phyloP scores from a whole-genome alignment of 23 red algal genomes.

The Gracilariopsis chorda region DNA sequence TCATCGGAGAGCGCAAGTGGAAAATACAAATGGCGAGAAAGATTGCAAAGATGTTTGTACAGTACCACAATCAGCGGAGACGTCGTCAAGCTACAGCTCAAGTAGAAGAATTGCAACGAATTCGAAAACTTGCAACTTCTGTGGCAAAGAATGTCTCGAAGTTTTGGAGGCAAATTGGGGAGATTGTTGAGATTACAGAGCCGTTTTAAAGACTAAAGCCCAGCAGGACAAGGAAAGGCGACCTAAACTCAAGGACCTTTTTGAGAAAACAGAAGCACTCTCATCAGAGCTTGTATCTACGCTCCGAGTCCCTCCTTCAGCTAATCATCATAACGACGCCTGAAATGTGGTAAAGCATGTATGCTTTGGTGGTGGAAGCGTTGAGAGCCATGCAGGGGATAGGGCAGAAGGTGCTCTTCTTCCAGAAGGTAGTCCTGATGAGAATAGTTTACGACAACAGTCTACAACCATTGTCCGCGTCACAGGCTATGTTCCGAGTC shows the following conservation, averaged over 20 bases:
- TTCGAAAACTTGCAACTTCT: slow-evolving; percentile 22
- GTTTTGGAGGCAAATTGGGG: slow-evolving; percentile 84
- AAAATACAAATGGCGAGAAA: slow-evolving; percentile 71
- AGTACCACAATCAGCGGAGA: slow-evolving; percentile 43
- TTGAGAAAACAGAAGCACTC: slow-evolving; percentile 58
- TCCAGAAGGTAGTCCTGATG: not conserved
- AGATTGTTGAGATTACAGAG: slow-evolving; percentile 49
- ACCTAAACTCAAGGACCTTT: slow-evolving; percentile 45
- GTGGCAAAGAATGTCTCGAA: slow-evolving; percentile 75
- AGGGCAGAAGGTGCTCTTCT: not conserved
- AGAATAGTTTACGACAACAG: not conserved
- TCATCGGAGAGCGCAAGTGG: slow-evolving; percentile 87
- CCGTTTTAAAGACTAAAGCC: slow-evolving; percentile 15
- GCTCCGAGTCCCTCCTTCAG: not conserved
- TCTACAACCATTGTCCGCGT: not conserved
- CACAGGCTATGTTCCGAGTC: not conserved
- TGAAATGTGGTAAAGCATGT: slow-evolving; percentile 13
- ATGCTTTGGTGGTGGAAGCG: not conserved
- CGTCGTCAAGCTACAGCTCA: slow-evolving; percentile 33
- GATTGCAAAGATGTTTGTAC: slow-evolving; percentile 46
- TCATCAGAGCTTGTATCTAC: slow-evolving; percentile 34
- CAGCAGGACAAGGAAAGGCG: slow-evolving; percentile 22
- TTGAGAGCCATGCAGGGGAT: not conserved
- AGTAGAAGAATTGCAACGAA: slow-evolving; percentile 46
- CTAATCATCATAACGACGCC: not conserved